Base-by-base conservation (phyloP, 2,329 filamentous ascomycete genomes). In the Diplodia seriata region DNA sequence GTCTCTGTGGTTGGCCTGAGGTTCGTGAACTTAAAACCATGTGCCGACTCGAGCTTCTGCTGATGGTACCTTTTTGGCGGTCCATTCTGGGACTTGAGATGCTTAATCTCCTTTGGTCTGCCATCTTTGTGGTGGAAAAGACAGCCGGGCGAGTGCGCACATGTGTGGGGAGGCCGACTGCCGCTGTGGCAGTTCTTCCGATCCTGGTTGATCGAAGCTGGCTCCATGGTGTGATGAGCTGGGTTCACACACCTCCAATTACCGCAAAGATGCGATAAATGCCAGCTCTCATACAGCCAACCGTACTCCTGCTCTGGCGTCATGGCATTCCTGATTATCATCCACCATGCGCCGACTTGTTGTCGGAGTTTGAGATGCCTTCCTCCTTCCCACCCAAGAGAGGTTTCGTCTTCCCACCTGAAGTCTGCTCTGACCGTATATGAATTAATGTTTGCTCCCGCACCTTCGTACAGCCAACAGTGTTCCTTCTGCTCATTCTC, bases 211-310 rank as follows among this genome's bases (percentile, higher is more conserved):
- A 26, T n/a, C 6, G 2, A 2, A 1, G 14, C 31, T 0, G 54
- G 43, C 20, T 67, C 54, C 9, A 67, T 51, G 3, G 47, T 53
- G 31, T 50, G 55, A 20, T 67, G 65, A 20, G 9, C 4, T 1
- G 65, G 43, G 8, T 61, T 43, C 3, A 49, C 3, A 33, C 65
- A 67, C 1, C 4, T 11, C 15, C n/a, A 31, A 8, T 67, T 57
- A 8, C 64, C 54, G 18, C 64, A 67, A 3, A 67, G 9, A 15
- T 67, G 64, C 31, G 64, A 59, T 2, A 67, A 11, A 4, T 67
- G 15, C n/a, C 54, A 53, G 14, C 31, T 5, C 1, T 50, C 43
- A 4, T 40, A 14, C 0, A 54, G 7, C 40, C 29, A 67, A 0
- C 65, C 65, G 14, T 29, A 9, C 15, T 23, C 18, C n/a, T 67